Evolutionary conservation across 23 red algal species (phyloP), one percentile per base, ranked within the genome.

Genomic region (Gracilaria domingensis): DNA sequence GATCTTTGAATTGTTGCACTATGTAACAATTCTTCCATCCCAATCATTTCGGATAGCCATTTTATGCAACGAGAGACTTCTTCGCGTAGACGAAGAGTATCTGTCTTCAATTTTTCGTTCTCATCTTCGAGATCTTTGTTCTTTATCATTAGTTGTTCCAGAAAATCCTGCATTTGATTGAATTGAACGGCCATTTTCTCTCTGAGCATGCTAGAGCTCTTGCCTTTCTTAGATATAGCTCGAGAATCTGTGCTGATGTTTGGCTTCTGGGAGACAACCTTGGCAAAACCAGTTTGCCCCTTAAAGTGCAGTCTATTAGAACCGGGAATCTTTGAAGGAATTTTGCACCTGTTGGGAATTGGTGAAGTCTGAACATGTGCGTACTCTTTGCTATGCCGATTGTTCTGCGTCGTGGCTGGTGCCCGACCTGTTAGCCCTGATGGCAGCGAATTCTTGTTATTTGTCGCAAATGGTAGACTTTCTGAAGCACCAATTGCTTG

Each of bases 21-120:
- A 24, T 69, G 36, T 32, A 69, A 34, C 64, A 36, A 17, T 69
- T 69, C 64, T 69, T 37, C 64, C 64, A 69, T 69, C 11, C 64
- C 32, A 69, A 69, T 69, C 64, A 69, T 37, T 69, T 37, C 64
- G 33, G 64, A 69, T 24, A 69, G 16, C 64, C 64, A 69, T 14
- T 69, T 69, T 36, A 69, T 69, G 18, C 64, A 69, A 37, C 9
- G 36, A 1, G 16, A 37, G 16, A 69, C 64, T 37, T 36, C 64
- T 20, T 69, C 8, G 32, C 64, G 64, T 20, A 69, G 20, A 69
- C 64, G 64, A 3, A 24, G 1, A 36, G 64, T 69, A 16, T 69
- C 64, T 13, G 36, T 69, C 16, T 24, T 34, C 1, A 69, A 8
- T 20, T 17, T 36, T 13, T 36, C 16, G 17, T 69, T 69, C 30